Percentiles rank a stretch among this genome's conserved stretches.
Conservation (phyloP, 257 asterid genomes). For the Hygrophila difformis region DNA sequence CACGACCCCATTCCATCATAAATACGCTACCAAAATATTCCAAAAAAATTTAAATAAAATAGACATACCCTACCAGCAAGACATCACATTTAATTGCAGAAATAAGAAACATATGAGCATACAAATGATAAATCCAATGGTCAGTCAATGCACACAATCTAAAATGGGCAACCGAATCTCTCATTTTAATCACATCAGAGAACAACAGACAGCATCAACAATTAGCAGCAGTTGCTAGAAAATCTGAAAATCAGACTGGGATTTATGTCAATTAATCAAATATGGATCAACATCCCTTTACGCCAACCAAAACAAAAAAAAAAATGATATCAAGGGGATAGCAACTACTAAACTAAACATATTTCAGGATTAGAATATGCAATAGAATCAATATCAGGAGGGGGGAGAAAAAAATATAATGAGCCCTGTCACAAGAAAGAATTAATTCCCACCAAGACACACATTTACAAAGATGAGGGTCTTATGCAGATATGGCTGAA, state of each 20-base stretch:
- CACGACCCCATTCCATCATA: no score
- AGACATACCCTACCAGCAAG: no score
- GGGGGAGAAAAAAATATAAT: constrained; percentile 21
- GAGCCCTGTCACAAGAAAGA: constrained; percentile 37
- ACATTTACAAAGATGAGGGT: constrained; percentile 19
- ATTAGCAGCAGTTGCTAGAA: neutral
- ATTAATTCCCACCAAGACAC: constrained; percentile 32
- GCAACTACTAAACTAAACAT: constrained; percentile 47
- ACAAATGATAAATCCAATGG: no score
- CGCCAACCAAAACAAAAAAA: constrained; percentile 83
- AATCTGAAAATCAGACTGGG: constrained; percentile 32
- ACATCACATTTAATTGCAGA: no score
- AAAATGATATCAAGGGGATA: no score
- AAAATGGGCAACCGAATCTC: no score
- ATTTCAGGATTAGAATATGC: constrained; percentile 40
- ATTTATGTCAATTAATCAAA: constrained; percentile 55
- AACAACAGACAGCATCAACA: constrained; percentile 1
- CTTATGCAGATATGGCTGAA: constrained; percentile 64
- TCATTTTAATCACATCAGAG: neutral
- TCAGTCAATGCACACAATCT: no score
- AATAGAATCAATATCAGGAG: constrained; percentile 28
- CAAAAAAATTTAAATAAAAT: no score
- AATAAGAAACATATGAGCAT: no score
- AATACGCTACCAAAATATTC: no score
- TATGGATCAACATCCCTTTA: constrained; percentile 90